Conservation (phyloP, 169 alveolate genomes). For the Eimeria acervulina region DNA sequence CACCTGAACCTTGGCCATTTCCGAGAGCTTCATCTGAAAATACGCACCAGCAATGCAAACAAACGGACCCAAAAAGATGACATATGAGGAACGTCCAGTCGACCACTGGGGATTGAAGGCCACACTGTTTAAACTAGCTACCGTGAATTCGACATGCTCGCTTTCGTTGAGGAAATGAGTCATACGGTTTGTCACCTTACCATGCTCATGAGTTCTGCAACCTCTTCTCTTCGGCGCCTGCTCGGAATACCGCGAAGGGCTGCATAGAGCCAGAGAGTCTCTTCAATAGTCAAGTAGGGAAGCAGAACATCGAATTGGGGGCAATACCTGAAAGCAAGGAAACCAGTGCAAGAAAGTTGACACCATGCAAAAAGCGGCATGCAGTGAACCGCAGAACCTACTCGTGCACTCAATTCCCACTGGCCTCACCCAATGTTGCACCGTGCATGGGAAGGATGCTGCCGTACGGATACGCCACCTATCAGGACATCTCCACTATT, state of each 20-base stretch:
- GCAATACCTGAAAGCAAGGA: constrained; percentile 47
- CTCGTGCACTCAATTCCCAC: neutral
- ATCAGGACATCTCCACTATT: constrained; percentile 52
- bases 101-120: neutral
- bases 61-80: neutral
- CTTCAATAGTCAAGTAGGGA: constrained; percentile 70
- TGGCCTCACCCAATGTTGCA: constrained; percentile 52
- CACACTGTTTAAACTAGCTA: neutral
- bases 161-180: too few species aligned
- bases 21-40: constrained; percentile 61
- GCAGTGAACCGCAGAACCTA: neutral
- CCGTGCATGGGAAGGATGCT: constrained; percentile 47
- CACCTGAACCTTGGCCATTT: constrained; percentile 69
- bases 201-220: constrained; percentile 57
- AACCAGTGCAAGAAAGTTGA: neutral
- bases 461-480: constrained; percentile 31
- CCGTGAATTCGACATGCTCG: neutral
- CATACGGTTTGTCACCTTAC: too few species aligned
- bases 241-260: constrained; percentile 72
- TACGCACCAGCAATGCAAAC: constrained; percentile 6
- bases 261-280: constrained; percentile 72
- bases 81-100: neutral
- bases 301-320: constrained; percentile 75
- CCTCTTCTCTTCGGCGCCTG: constrained; percentile 55
- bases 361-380: neutral